These are phyloP conservation scores for Cryptomeria japonica DNA, from an alignment of 75 land plant genomes.

Conservation along the genomic window DNA sequence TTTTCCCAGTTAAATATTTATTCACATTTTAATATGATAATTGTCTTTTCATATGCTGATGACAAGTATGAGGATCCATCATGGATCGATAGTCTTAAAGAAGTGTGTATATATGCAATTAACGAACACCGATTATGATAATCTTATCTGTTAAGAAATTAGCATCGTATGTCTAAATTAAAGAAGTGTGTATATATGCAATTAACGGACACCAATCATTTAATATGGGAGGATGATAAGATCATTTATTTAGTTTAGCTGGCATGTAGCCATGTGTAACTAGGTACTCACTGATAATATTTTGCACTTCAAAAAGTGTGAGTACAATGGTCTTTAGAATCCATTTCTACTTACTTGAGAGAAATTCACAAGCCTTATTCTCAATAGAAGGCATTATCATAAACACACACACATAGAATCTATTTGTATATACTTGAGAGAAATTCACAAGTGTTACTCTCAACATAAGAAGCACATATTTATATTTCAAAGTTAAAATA, in stretches of 20 bases:
- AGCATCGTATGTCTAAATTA: neutral
- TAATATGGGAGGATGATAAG: neutral
- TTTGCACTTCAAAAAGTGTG: neutral
- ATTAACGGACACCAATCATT: neutral
- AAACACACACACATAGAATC: neutral
- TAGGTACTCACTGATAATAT: neutral
- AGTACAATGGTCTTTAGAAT: neutral
- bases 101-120: too few relatives aligned
- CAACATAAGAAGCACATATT: neutral
- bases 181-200: neutral
- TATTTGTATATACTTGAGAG: neutral
- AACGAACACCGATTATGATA: too few relatives aligned
- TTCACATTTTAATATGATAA: too few relatives aligned
- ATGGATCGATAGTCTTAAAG: too few relatives aligned
- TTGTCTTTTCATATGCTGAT: too few relatives aligned
- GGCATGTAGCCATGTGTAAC: neutral
- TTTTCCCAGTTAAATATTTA: too few relatives aligned
- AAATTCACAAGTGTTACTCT: too few relatives aligned
- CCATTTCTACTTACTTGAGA: neutral
- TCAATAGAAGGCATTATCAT: neutral
- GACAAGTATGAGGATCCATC: too few relatives aligned
- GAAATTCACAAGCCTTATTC: too few relatives aligned
- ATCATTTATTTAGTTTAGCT: too few relatives aligned
- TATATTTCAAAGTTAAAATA: neutral
- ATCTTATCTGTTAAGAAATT: too few relatives aligned